Evolutionary conservation across 371 early-diverging fungal species (phyloP), one percentile per base, ranked within the genome.

Genomic region (Mucor indicus): DNA sequence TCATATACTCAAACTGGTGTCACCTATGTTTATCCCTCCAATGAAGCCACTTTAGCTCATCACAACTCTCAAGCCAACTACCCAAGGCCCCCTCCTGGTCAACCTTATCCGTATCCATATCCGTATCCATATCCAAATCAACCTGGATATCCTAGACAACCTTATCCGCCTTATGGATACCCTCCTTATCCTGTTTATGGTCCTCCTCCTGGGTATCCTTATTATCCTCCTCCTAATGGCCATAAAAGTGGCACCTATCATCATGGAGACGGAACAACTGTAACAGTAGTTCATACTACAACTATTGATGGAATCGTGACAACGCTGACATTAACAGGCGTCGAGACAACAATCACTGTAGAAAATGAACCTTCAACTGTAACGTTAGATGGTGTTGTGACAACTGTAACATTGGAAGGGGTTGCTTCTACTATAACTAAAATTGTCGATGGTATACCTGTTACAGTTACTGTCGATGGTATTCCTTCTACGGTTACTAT

Each of bases 391-490:
- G n/a, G n/a, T n/a, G n/a, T n/a, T n/a, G n/a, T n/a, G n/a, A n/a
- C n/a, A n/a, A n/a, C n/a, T n/a, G n/a, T n/a, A n/a, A n/a, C n/a
- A n/a, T n/a, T n/a, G n/a, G n/a, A n/a, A n/a, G n/a, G n/a, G n/a
- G n/a, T n/a, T 20, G 11, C 33, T 33, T 7, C n/a, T n/a, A 33
- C 33, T n/a, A n/a, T 33, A 33, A 33, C 33, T 4, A 33, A 10
- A n/a, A n/a, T n/a, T 33, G 33, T 33, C 33, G n/a, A 33, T 33
- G 33, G 33, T 33, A n/a, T 33, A 12, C 33, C 33, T 21, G 12
- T n/a, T 20, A 38, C 21, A 9, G 38, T 38, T 20, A 38, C 38
- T 7, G 38, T 38, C n/a, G 29, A 48, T 21, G 48, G 48, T 9
- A n/a, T 38, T 0, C 20, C 31, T 30, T 16, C 43, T 4, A 43